Conservation (phyloP, 441 rosid species). For the Corymbia citriodora region DNA sequence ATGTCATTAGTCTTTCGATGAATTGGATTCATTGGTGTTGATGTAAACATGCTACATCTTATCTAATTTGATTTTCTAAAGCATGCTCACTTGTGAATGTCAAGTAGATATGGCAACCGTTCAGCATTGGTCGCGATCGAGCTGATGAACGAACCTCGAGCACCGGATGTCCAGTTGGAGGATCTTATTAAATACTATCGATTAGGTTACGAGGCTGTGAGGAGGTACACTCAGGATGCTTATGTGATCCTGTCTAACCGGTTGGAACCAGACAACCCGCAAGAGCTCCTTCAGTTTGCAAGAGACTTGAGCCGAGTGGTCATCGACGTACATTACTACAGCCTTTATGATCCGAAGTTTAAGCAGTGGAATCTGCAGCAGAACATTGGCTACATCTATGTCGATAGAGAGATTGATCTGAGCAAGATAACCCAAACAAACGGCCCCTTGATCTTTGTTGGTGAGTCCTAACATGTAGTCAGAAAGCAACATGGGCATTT, state of each 20-base stretch:
- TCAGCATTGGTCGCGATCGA: conserved; percentile 25
- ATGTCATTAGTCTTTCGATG: neutral
- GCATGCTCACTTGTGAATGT: neutral
- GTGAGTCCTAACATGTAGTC: neutral
- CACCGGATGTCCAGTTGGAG: conserved; percentile 8
- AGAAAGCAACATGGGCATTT: neutral
- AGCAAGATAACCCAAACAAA: neutral
- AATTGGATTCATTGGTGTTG: neutral
- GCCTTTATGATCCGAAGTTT: conserved; percentile 7
- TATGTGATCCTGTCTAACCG: conserved; percentile 34
- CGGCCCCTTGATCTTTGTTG: conserved; percentile 32
- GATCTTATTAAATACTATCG: conserved; percentile 20
- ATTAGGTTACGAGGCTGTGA: conserved; percentile 34
- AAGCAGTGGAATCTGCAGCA: conserved; percentile 10
- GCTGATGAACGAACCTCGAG: conserved; percentile 34
- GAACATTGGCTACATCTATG: conserved; percentile 23
- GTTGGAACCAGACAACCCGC: conserved; percentile 8
- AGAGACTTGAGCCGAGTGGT: conserved; percentile 5
- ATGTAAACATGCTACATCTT: neutral
- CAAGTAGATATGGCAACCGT: conserved; percentile 12
- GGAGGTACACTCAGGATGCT: conserved; percentile 23
- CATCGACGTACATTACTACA: conserved; percentile 43
- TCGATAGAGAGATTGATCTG: conserved; percentile 1
- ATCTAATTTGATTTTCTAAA: neutral
- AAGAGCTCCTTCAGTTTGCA: conserved; percentile 19